phyloP scores from a whole-genome alignment of 1,284 basidiomycete genomes.

The Irpex rosettiformis region DNA sequence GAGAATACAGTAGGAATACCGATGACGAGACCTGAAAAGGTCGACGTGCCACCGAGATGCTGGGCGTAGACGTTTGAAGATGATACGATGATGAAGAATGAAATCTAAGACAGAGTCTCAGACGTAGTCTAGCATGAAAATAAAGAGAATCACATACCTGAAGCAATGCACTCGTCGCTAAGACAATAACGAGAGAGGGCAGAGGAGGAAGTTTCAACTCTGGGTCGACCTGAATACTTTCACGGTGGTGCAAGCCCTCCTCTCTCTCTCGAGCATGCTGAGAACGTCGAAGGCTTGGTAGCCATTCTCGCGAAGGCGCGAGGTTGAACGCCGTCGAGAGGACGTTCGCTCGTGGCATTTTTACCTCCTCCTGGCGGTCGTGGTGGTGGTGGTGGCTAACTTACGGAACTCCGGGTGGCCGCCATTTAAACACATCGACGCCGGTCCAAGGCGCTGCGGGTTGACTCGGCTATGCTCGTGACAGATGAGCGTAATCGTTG shows the following conservation, averaged over 20 bases:
- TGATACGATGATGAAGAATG: constrained; percentile 68
- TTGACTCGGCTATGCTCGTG: background rate
- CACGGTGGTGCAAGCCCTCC: background rate
- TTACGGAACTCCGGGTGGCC: background rate
- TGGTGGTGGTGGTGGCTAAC: background rate
- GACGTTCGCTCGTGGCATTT: constrained; percentile 13
- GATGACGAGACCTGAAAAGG: constrained; percentile 66
- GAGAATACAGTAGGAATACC: constrained; percentile 63
- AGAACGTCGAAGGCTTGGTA: background rate
- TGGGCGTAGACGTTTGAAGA: constrained; percentile 62
- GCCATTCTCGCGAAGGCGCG: constrained; percentile 8
- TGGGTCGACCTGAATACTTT: constrained; percentile 25
- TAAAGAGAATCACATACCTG: constrained; percentile 34
- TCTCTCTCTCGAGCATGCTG: background rate
- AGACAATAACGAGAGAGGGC: constrained; percentile 39
- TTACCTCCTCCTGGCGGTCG: background rate
- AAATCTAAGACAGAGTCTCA: constrained; percentile 38
- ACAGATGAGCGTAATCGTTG: background rate
- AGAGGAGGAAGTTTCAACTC: constrained; percentile 46
- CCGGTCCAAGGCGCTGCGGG: background rate
- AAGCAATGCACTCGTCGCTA: constrained; percentile 40
- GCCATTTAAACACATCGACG: background rate
- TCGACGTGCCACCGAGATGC: constrained; percentile 58
- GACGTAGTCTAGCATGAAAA: background rate
- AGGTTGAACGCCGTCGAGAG: constrained; percentile 14